Base-by-base conservation (phyloP, 2,329 filamentous ascomycete genomes). In the Penicillium sp. region DNA sequence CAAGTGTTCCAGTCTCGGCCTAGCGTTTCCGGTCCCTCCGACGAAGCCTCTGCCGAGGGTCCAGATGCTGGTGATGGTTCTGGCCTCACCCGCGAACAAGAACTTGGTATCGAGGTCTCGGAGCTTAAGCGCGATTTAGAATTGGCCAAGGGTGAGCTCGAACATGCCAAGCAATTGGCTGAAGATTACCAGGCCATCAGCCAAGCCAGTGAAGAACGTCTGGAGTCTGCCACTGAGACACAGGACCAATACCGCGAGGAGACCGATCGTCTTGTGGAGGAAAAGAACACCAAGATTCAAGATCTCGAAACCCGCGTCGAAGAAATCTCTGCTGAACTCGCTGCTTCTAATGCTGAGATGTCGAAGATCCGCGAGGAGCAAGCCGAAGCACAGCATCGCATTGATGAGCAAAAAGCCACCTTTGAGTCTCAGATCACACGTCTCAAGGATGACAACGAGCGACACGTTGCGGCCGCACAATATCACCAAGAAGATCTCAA, bases 401-500 rank as follows among this genome's bases (percentile, higher is more conserved):
- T 88, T 38, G 89, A 92, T 54, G 91, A 96, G 53, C 91, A 97
- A 71, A 96, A 93, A 76, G 79, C 84, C 5, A 83, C 84, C 16
- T 80, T 94, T 5, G 88, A 96, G 64, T 81, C 88, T 9, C 91
- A 97, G 66, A 85, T 97, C 49, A 79, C 83, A 21, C 85, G 90
- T 32, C 78, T 97, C 27, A 94, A 90, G 70, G 91, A 95, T 45
- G 89, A 96, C 62, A 88, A 88, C 54, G 89, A 92, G 61, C 85
- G 89, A 49, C 88, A 93, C 70, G 81, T 86, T 56, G 88, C 91
- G 56, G 88, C 92, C 46, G 87, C 90, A 31, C 87, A 90, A 61
- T 91, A 89, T 68, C 89, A 96, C 68, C 90, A 95, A 69, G 89
- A 96, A 65, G 92, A 97, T 65, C 84, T 97, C 40, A 92, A 94